Percentiles rank a stretch among this genome's conserved stretches.
phyloP scores from a whole-genome alignment of 805 yeast genomes.

The Kazachstania kunashirensis region DNA sequence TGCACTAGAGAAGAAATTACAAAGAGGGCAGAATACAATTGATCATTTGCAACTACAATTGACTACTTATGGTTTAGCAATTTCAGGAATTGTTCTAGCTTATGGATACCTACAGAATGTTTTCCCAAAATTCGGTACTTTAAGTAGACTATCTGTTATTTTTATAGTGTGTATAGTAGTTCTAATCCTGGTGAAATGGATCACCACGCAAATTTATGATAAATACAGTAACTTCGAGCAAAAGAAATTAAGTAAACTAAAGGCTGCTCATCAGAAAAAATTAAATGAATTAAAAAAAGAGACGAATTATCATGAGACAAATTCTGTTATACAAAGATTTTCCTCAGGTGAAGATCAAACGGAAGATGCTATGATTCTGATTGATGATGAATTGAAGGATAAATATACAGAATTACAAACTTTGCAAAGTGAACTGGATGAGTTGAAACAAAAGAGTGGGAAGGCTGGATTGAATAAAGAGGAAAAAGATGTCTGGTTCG shows the following conservation, averaged over 20 bases:
- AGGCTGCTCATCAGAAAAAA: constrained; percentile 40
- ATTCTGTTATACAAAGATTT: constrained; percentile 60
- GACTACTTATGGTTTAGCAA: constrained; percentile 14
- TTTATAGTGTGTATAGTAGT: constrained; percentile 3
- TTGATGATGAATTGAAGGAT: constrained; percentile 35
- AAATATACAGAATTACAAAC: constrained; percentile 34
- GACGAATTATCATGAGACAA: constrained; percentile 69
- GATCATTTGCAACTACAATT: constrained; percentile 13
- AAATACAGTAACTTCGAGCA: constrained; percentile 10
- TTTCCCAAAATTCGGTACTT: neutral
- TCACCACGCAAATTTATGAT: constrained; percentile 5
- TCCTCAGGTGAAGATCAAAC: constrained; percentile 41
- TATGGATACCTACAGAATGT: constrained; percentile 1
- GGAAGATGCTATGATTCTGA: constrained; percentile 36
- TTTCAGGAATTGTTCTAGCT: neutral
- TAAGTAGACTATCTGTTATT: constrained; percentile 4
- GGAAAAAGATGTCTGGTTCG: constrained; percentile 29
- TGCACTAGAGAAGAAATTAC: constrained; percentile 17
- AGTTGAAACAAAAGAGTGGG: constrained; percentile 10
- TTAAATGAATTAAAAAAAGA: constrained; percentile 59
- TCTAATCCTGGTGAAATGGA: constrained; percentile 6
- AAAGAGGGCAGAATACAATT: constrained; percentile 13
- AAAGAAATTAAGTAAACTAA: constrained; percentile 28
- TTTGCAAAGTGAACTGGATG: constrained; percentile 26
- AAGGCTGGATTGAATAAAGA: constrained; percentile 8